A percentile compares a stretch with the other conserved stretches of the same genome.
phyloP scores from a whole-genome alignment of 129 eudicot species.

The Pulicaria dysenterica region DNA sequence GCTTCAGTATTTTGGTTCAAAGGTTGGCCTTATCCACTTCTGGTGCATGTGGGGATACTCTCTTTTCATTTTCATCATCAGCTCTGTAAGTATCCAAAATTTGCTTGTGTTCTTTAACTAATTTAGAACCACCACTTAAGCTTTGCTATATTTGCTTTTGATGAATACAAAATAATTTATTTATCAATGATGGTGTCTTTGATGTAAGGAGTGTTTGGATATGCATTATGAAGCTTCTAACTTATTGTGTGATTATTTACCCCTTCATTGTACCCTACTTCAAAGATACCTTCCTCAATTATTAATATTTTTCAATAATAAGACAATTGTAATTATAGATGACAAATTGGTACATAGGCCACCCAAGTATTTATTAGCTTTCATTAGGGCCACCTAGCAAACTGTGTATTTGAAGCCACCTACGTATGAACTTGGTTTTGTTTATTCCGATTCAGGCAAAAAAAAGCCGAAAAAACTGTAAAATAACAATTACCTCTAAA shows the following conservation, averaged over 20 bases:
- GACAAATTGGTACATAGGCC: background rate
- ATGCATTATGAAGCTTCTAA: background rate
- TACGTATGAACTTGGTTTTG: too few species aligned
- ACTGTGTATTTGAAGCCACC: too few species aligned
- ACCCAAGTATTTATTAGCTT: too few species aligned
- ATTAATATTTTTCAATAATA: background rate
- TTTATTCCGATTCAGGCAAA: too few species aligned
- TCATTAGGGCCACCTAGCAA: too few species aligned
- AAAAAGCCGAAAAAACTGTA: too few species aligned
- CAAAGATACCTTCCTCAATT: background rate
- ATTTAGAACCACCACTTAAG: conserved; percentile 8
- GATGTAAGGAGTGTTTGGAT: background rate
- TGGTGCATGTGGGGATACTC: conserved; percentile 99
- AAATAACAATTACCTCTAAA: too few species aligned
- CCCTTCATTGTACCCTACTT: background rate
- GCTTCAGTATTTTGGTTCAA: conserved; percentile 89
- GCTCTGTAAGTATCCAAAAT: conserved; percentile 61
- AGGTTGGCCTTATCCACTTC: conserved; percentile 74
- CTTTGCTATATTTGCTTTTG: conserved; percentile 10
- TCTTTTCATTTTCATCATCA: conserved; percentile 75
- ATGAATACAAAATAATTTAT: background rate
- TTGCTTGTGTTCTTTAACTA: conserved; percentile 14
- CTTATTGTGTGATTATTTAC: background rate
- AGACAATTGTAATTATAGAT: background rate
- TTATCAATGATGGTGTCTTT: background rate